Conservation (phyloP, 2,329 filamentous ascomycete species). For the Alternaria panax region DNA sequence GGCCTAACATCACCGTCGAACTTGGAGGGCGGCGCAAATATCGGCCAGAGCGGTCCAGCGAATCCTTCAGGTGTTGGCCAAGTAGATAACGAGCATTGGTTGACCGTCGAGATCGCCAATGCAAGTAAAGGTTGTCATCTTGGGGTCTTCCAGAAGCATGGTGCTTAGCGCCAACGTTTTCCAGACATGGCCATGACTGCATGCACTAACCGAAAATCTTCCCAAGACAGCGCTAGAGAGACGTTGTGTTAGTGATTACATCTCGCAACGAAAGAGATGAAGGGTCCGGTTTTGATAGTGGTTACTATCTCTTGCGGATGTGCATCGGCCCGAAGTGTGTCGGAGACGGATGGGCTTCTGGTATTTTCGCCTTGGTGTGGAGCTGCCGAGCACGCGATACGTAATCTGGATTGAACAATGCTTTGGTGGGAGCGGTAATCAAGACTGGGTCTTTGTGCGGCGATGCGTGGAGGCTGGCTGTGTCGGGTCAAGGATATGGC, state of each 20-base stretch:
- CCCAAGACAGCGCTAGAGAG: not conserved
- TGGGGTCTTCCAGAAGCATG: not conserved
- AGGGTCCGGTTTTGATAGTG: slow-evolving; percentile 1
- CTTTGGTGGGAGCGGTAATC: slow-evolving; percentile 2
- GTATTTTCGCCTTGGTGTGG: not conserved
- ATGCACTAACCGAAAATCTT: not conserved
- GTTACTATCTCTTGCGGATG: not conserved
- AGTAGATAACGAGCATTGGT: slow-evolving; percentile 9
- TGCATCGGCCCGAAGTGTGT: not conserved
- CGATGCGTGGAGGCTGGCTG: not conserved
- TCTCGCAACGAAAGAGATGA: not conserved
- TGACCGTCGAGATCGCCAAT: not conserved
- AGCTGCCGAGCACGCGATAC: slow-evolving; percentile 11
- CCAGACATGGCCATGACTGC: not conserved
- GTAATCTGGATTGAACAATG: not conserved
- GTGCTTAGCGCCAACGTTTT: slow-evolving; percentile 1
- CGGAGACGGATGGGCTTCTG: not conserved
- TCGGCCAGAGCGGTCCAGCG: slow-evolving; percentile 8
- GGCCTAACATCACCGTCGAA: not conserved
- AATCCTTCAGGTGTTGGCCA: slow-evolving; percentile 2
- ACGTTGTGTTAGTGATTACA: not conserved
- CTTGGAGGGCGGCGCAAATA: slow-evolving; percentile 1
- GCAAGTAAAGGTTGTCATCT: not conserved
- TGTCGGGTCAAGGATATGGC: slow-evolving; percentile 1
- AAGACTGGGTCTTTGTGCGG: slow-evolving; percentile 2